Base-by-base conservation (phyloP, 139 green algal genomes). In the Astrephomene gubernaculifera region DNA sequence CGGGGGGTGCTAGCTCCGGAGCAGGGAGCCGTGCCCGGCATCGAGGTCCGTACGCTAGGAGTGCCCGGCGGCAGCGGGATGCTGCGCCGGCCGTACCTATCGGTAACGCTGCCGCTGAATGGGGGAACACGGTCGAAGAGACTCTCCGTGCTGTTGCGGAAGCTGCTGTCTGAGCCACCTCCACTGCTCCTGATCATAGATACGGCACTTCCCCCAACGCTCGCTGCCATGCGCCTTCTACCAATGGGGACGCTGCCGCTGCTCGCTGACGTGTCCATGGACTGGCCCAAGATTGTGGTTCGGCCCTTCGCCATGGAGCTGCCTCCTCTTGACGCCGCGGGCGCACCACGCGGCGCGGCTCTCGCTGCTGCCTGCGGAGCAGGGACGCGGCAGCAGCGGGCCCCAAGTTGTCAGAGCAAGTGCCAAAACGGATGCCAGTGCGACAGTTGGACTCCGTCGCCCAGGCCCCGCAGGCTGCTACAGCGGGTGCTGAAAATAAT, bases 291-390 rank as follows among this genome's bases (percentile, higher is more conserved):
- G 49, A 10, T 53, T 52, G 52, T 52, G 22, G 24, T 33, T 35
- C 73, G 33, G 35, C 35, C 53, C 53, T 69, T 70, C 52, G 39
- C 71, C 45, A 31, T 17, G 21, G 24, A 35, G 73, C n/a, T 19
- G 33, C 35, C 49, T 31, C 49, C 44, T 45, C 45, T 49, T 27
- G 1, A 2, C n/a, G 39, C 53, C 29, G 24, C 57, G 17, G 33
- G 29, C 19, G 27, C 38, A 6, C 35, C 76, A 35, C 41, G 39
- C 8, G 60, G 44, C 76, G 60, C 24, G 60, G 38, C 60, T 41
- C 60, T 83, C 60, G 60, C 76, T 73, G 76, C 76, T 70, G 76
- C 76, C 76, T 83, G 76, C 60, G 60, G 76, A 72, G 76, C 76
- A 83, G 60, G n/a, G 25, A 57, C 60, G 60, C 60, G 76, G 60